Evolutionary conservation across 257 asterid species (phyloP).

Genomic region (Cynanchum wilfordii): DNA sequence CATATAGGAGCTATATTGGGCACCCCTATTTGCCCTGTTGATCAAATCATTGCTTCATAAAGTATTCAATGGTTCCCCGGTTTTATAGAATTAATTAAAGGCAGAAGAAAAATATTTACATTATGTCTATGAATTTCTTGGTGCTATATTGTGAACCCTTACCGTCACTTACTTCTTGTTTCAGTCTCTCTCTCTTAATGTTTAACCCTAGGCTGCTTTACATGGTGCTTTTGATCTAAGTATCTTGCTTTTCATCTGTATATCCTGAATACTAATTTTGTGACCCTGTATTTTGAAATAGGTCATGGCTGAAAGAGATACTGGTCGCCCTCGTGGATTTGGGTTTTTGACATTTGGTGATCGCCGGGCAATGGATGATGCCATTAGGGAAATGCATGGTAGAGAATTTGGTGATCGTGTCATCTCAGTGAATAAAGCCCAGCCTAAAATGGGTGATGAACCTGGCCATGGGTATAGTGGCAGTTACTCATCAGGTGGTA

Average conservation of each 20-base stretch:
- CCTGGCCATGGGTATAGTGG: conserved; percentile 63
- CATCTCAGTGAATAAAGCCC: conserved; percentile 94
- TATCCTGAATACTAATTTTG: not conserved
- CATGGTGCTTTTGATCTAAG: not conserved
- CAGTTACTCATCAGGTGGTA: conserved; percentile 61
- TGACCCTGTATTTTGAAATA: conserved; percentile 14
- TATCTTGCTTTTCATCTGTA: not conserved
- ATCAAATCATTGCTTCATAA: not conserved
- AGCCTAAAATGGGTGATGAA: conserved; percentile 80
- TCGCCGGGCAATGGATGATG: conserved; percentile 88
- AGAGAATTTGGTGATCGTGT: conserved; percentile 81
- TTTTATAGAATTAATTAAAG: not conserved
- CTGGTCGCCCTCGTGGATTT: conserved; percentile 99
- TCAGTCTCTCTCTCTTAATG: not conserved
- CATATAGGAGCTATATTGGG: not conserved
- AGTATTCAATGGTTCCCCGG: not conserved
- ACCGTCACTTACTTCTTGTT: not conserved
- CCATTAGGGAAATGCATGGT: conserved; percentile 93
- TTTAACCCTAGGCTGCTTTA: not conserved
- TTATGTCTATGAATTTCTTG: not conserved
- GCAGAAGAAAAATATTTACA: not conserved
- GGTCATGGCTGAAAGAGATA: conserved; percentile 93
- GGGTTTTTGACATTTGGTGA: conserved; percentile 94
- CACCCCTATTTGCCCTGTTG: not conserved
- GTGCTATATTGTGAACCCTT: not conserved